Evolutionary conservation across 2,329 filamentous ascomycete genomes (phyloP), one percentile per base, ranked within the genome.

Genomic region (Fusarium odoratissimum): DNA sequence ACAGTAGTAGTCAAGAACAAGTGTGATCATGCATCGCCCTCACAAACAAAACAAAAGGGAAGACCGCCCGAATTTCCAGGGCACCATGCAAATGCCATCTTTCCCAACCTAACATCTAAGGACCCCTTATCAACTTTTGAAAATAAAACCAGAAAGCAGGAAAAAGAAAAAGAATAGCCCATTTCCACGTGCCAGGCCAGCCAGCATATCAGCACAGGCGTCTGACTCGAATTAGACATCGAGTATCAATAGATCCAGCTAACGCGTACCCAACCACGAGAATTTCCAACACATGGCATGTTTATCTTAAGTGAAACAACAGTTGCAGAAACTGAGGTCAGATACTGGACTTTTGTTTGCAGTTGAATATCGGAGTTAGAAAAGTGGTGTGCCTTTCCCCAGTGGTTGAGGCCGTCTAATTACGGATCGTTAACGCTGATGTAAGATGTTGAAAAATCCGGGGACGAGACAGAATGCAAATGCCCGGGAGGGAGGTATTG

Each of bases 81-180:
- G 68, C 48, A 67, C 70, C 72, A 42, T 75, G 62, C 66, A 65
- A 73, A 76, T 67, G 51, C 67, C 63, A 73, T 21, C 72, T 73
- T 72, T 72, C 56, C 73, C 73, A 64, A 42, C 66, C 66, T 5
- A 42, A 40, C 23, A 55, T 74, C 58, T 57, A 73, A 55, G 44
- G 41, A 44, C 35, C 55, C 48, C 45, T 57, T 66, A 63, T 55
- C 51, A 72, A 51, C 48, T 62, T 59, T 66, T 73, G 35, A 25
- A 42, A 45, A 60, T 21, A 46, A 69, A 38, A 38, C 45, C 62
- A 45, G 9, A 48, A 17, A 23, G 19, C 35, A 67, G 28, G 11
- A 52, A 64, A 40, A 23, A 30, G 16, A 23, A 52, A 59, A 51
- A 28, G 23, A 33, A 49, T 21, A 25, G 21, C 44, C n/a, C 21